Evolutionary conservation across 306 rosid species (phyloP).

Genomic region (Rosa lucieae): DNA sequence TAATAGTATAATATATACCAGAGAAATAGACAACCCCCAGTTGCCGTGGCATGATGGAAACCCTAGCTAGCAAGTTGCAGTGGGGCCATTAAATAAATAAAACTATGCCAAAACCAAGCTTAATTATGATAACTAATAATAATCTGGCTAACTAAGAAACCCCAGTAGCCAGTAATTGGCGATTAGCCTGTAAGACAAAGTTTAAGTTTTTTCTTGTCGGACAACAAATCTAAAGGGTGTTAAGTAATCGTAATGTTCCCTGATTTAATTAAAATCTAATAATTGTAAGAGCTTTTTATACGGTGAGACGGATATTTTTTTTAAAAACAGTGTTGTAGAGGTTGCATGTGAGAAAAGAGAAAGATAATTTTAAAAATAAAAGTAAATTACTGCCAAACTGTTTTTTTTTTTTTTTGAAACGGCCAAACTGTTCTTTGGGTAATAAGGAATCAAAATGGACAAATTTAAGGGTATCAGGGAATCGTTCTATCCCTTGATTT

Average conservation of each 20-base stretch:
- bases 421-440: too few species aligned
- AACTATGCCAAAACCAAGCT: not conserved
- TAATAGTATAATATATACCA: not conserved
- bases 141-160: not conserved
- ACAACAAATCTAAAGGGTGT: not conserved
- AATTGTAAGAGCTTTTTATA: not conserved
- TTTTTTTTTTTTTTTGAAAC: too few species aligned
- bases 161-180: not conserved
- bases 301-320: not conserved
- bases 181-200: not conserved
- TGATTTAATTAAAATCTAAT: not conserved
- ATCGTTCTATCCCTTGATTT: too few species aligned
- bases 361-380: too few species aligned
- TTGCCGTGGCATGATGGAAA: not conserved
- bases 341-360: too few species aligned
- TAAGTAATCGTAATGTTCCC: not conserved
- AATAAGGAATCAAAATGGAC: too few species aligned
- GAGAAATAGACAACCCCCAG: not conserved
- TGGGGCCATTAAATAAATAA: not conserved
- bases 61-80: not conserved
- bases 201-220: not conserved
- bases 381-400: too few species aligned
- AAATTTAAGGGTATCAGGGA: too few species aligned
- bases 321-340: too few species aligned
- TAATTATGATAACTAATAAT: not conserved